Conservation (phyloP, 1,139 yeast species). For the Zygotorulaspora mrakii region DNA sequence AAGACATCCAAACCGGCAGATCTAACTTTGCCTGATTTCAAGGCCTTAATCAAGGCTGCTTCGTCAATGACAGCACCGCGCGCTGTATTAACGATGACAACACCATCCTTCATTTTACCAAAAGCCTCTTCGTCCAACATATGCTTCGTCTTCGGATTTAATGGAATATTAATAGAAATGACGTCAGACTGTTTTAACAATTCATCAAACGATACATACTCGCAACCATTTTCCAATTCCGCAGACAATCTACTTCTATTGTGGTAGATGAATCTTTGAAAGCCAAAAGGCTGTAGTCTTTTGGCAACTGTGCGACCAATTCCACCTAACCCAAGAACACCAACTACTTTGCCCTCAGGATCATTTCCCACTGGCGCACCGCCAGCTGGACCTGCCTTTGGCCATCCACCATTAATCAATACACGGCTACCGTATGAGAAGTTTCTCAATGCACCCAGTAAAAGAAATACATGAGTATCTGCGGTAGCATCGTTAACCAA, state of each 20-base stretch:
- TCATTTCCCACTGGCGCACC: slow-evolving; percentile 52
- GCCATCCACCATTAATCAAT: slow-evolving; percentile 60
- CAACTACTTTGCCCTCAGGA: slow-evolving; percentile 59
- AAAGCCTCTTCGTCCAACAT: slow-evolving; percentile 51
- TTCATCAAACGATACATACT: slow-evolving; percentile 56
- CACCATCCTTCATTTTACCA: slow-evolving; percentile 60
- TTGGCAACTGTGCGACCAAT: slow-evolving; percentile 67
- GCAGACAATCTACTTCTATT: slow-evolving; percentile 53
- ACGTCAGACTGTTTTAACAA: slow-evolving; percentile 53
- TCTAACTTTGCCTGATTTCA: slow-evolving; percentile 67
- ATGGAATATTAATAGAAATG: slow-evolving; percentile 60
- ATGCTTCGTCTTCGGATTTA: slow-evolving; percentile 56
- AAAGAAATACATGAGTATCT: slow-evolving; percentile 65
- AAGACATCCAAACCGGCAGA: slow-evolving; percentile 80
- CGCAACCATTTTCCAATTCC: slow-evolving; percentile 54
- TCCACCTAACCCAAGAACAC: slow-evolving; percentile 74
- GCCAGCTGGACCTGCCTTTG: slow-evolving; percentile 39
- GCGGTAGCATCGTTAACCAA: slow-evolving; percentile 81
- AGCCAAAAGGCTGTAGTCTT: slow-evolving; percentile 63
- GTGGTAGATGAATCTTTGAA: slow-evolving; percentile 54
- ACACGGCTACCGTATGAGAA: slow-evolving; percentile 48
- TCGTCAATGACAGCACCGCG: slow-evolving; percentile 76
- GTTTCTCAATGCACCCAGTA: slow-evolving; percentile 66
- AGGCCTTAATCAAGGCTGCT: slow-evolving; percentile 52
- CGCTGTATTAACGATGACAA: slow-evolving; percentile 63